phyloP scores from a whole-genome alignment of 2,329 filamentous ascomycete species.

The Fusarium sp. region DNA sequence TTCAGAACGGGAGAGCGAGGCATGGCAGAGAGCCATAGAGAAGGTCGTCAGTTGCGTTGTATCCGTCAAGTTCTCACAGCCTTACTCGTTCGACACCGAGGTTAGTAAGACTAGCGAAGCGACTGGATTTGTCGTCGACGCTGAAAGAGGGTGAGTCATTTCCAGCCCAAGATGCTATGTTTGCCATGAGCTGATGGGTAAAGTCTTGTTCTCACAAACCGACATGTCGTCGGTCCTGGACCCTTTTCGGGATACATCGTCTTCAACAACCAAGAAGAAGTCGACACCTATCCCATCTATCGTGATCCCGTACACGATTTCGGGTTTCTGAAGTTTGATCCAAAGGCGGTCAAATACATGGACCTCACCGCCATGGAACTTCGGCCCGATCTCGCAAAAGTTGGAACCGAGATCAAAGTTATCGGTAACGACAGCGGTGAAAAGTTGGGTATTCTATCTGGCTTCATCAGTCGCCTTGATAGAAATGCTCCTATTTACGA shows the following conservation, averaged over 20 bases:
- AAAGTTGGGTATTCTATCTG: slow-evolving; percentile 67
- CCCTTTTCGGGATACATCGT: slow-evolving; percentile 98
- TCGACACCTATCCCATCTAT: slow-evolving; percentile 95
- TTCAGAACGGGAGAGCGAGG: slow-evolving; percentile 34
- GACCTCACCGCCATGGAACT: slow-evolving; percentile 65
- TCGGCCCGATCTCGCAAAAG: slow-evolving; percentile 29
- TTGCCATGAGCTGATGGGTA: background rate
- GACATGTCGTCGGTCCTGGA: slow-evolving; percentile 93
- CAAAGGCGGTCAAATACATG: slow-evolving; percentile 97
- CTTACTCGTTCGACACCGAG: slow-evolving; percentile 96
- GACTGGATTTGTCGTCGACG: slow-evolving; percentile 69
- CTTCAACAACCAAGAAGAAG: slow-evolving; percentile 98
- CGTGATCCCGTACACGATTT: slow-evolving; percentile 99
- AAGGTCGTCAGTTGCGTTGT: slow-evolving; percentile 96
- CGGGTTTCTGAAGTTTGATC: slow-evolving; percentile 94
- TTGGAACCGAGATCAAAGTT: slow-evolving; percentile 35
- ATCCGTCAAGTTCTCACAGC: slow-evolving; percentile 98
- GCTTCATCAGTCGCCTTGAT: slow-evolving; percentile 95
- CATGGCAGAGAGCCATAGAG: slow-evolving; percentile 94
- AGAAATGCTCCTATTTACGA: slow-evolving; percentile 98
- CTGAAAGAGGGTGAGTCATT: slow-evolving; percentile 14
- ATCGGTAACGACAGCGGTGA: slow-evolving; percentile 36
- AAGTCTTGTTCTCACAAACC: slow-evolving; percentile 75
- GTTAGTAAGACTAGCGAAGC: slow-evolving; percentile 94
- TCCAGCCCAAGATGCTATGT: no score